These are phyloP conservation scores for Cardamine chenopodiifolia DNA, from an alignment of 345 rosid species.

Conservation along the genomic window DNA sequence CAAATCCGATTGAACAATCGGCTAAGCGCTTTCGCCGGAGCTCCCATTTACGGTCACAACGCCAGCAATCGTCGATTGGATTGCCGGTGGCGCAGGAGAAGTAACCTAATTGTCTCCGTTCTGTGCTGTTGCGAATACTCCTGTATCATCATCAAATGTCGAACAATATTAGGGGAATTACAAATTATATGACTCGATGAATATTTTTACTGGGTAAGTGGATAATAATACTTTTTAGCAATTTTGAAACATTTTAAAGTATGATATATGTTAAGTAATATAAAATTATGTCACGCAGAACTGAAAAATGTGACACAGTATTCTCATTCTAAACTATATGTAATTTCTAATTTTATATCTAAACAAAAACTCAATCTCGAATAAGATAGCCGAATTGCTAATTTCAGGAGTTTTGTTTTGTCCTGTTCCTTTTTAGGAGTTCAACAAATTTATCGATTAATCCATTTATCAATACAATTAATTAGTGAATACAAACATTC, in stretches of 20 bases:
- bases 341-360: too few relatives aligned
- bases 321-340: too few relatives aligned
- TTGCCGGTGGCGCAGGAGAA: conserved; percentile 71
- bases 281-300: too few relatives aligned
- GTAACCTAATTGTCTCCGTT: conserved; percentile 64
- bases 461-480: background rate
- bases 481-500: background rate
- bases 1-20: conserved; percentile 73
- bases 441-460: background rate
- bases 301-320: too few relatives aligned
- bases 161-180: background rate
- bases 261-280: too few relatives aligned
- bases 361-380: too few relatives aligned
- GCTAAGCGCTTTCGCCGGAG: conserved; percentile 60
- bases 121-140: conserved; percentile 71
- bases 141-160: conserved; percentile 45
- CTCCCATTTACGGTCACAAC: conserved; percentile 67
- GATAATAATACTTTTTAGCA: too few relatives aligned
- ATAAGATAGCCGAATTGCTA: background rate
- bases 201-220: background rate
- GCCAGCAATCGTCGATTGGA: conserved; percentile 88
- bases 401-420: background rate
- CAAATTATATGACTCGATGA: background rate
- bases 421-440: too few relatives aligned
- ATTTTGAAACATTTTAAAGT: background rate